phyloP scores from a whole-genome alignment of 2,329 filamentous ascomycete genomes.

The Cladosporium cucumerinum region DNA sequence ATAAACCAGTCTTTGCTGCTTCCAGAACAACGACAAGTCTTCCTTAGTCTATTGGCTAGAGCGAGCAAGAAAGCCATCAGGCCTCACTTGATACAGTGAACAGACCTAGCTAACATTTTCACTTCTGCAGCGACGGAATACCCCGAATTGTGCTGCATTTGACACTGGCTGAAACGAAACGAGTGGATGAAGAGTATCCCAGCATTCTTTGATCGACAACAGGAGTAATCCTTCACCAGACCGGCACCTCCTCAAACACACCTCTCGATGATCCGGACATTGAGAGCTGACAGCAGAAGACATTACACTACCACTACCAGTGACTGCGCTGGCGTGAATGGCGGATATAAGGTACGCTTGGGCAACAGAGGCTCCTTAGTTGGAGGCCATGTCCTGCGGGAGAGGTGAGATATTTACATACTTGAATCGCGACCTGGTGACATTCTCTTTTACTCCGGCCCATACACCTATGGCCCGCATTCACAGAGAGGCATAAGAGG shows the following conservation, averaged over 20 bases:
- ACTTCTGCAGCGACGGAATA: background rate
- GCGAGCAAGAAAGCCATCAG: background rate
- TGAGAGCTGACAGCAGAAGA: background rate
- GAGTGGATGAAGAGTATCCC: background rate
- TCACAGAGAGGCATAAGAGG: no score
- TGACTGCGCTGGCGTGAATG: background rate
- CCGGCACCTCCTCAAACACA: background rate
- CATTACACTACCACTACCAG: background rate
- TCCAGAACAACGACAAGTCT: background rate
- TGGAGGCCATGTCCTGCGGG: background rate
- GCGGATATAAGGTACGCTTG: background rate
- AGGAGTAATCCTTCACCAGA: slow-evolving; percentile 4
- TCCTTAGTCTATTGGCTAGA: background rate
- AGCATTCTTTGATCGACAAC: background rate
- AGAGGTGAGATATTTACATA: background rate
- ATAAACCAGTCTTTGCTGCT: background rate
- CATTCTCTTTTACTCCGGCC: background rate
- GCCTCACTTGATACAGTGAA: background rate
- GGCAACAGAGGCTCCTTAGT: background rate
- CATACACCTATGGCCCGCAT: no score
- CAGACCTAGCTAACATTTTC: background rate
- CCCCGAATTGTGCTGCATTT: background rate
- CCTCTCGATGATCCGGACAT: background rate
- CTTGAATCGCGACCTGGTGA: background rate
- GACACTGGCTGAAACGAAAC: background rate